phyloP scores from a whole-genome alignment of 1,284 basidiomycete genomes.

The Wallemia mellicola region DNA sequence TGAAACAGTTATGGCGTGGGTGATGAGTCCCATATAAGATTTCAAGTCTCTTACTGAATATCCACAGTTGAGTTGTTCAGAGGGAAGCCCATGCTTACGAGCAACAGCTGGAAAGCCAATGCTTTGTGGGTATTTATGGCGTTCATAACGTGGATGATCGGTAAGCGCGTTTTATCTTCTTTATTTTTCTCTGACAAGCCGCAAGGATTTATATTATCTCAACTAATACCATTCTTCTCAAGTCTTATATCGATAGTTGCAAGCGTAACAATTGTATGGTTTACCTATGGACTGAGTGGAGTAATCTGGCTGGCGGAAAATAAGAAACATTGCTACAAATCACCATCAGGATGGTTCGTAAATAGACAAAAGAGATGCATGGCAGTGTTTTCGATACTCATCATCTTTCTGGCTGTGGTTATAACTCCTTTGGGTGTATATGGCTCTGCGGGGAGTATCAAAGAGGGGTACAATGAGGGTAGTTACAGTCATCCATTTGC shows the following conservation, averaged over 20 bases:
- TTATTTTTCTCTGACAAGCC: too few species aligned
- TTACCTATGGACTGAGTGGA: conserved; percentile 12
- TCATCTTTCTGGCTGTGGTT: background rate
- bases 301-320: conserved; percentile 12
- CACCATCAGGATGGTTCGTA: too few species aligned
- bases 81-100: background rate
- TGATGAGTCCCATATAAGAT: too few species aligned
- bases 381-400: background rate
- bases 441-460: background rate
- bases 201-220: background rate
- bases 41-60: too few species aligned
- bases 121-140: background rate
- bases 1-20: background rate
- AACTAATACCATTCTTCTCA: conserved; percentile 15
- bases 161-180: too few species aligned
- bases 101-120: background rate
- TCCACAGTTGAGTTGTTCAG: background rate
- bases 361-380: background rate
- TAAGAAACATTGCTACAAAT: background rate
- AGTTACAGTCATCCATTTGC: background rate
- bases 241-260: conserved; percentile 14
- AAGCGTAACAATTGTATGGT: conserved; percentile 14
- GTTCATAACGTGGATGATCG: conserved; percentile 11
- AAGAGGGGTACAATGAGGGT: background rate
- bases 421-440: background rate